Base-by-base conservation (phyloP, 768 basidiomycete species). In the Leccinum aurantiacum region DNA sequence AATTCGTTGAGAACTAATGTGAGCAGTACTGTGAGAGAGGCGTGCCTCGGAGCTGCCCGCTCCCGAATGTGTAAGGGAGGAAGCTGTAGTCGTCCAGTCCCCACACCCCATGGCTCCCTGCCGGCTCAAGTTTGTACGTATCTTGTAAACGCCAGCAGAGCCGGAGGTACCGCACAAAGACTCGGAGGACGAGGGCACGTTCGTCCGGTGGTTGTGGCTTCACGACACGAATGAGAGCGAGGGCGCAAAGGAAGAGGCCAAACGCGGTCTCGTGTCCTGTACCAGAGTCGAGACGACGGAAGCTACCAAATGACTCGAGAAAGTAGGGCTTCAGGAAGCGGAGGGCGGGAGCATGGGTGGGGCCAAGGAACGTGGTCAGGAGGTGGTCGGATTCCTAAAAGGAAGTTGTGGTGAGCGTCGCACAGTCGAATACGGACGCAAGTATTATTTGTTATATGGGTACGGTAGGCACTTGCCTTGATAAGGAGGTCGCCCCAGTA, bases 91-190 rank as follows among this genome's bases (percentile, higher is more conserved):
- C 95, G 68, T 98, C 95, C 38, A 98, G 76, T 2, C 95, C 97
- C 97, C 96, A 99, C 1, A 98, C 96, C 4, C 97, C 97, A 70
- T 98, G 95, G 63, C 92, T 95, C 8, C 97, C 97, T 3, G 97
- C 97, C 6, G 95, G 95, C 74, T 98, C 96, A 10, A 99, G 85
- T 53, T 80, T 85, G 72, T 98, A 99, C 33, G 84, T 82, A 63
- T 94, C 91, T 71, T 98, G 95, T 15, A 98, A 79, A 58, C 81
- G 82, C 85, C 92, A 95, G 62, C 89, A 91, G 35, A 98, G 80
- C 35, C 81, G 80, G 47, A 95, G 76, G 71, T 99, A 99, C 48
- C 89, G 84, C 27, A 83, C 70, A 65, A 91, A 93, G 13, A 93
- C 77, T n/a, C 65, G 69, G n/a, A 90, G 73, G 14, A 83, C 80